Base-by-base conservation (phyloP, 306 rosid species). In the Vigna reflexopilosa region DNA sequence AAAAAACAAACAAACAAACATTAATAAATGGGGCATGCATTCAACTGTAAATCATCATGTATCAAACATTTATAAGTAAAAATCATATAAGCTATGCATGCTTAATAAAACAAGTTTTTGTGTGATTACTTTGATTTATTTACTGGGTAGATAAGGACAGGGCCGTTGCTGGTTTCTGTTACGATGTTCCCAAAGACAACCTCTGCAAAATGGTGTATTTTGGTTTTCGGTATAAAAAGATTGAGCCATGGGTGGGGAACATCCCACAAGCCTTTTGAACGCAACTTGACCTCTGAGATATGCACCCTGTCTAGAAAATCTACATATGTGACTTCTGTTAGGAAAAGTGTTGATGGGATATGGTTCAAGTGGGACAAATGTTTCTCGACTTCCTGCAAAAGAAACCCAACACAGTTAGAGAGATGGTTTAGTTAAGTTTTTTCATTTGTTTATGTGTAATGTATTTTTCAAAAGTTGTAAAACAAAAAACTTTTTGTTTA, bases 221-320 rank as follows among this genome's bases (percentile, higher is more conserved):
- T 93, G 87, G 94, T 87, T 80, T 86, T 84, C 2, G 99, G 99
- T 74, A 96, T 80, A 14, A 95, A 86, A 80, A 95, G 97, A 87
- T 95, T 95, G 86, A 95, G 98, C 99, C 99, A 95, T 22, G 99
- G 99, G 66, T 95, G 99, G 70, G 98, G 98, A 85, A 95, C 87
- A 66, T 95, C 97, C 99, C 99, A 95, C 83, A 92, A 81, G 49
- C 92, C 97, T 83, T 89, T 93, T 79, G 98, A 90, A 73, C 96
- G 88, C 85, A 95, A 76, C 84, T 90, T 89, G 74, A 89, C 83
- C 85, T 93, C 99, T 6, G 99, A 89, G 70, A 82, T 86, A 80
- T 95, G 97, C 69, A 95, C 99, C 78, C 99, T 91, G 83, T 95
- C 98, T 44, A 95, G 70, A 86, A 95, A 92, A 11, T 93, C 93